Conservation (phyloP, 352 stramenopile species). For the Peronospora belbahrii region DNA sequence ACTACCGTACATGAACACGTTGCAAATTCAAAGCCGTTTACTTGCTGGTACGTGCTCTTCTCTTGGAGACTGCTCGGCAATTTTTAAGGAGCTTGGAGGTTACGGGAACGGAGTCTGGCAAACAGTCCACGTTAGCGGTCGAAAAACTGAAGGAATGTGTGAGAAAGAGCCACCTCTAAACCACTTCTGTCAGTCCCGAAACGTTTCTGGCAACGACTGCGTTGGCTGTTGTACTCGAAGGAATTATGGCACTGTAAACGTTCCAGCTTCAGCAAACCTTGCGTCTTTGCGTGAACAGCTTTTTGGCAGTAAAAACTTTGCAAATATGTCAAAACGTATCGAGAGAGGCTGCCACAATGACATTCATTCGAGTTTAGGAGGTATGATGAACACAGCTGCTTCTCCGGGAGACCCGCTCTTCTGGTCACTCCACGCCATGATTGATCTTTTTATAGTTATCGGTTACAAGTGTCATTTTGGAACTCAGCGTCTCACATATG, state of each 20-base stretch:
- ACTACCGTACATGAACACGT: conserved; percentile 74
- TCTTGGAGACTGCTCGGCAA: conserved; percentile 41
- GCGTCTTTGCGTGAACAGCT: conserved; percentile 42
- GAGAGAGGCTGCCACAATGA: conserved; percentile 54
- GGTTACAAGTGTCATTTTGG: conserved; percentile 67
- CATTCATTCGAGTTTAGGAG: conserved; percentile 41
- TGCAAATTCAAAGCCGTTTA: conserved; percentile 39
- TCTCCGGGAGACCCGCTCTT: conserved; percentile 61
- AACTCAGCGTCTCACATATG: conserved; percentile 29
- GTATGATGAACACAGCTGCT: conserved; percentile 40
- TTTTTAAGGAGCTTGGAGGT: conserved; percentile 36
- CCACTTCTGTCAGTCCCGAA: conserved; percentile 46
- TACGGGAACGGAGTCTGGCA: conserved; percentile 10
- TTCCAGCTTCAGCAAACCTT: conserved; percentile 34
- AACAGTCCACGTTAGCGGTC: conserved; percentile 40
- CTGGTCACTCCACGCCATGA: conserved; percentile 59
- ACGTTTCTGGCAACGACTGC: conserved; percentile 16
- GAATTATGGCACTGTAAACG: conserved; percentile 20
- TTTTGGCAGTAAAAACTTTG: conserved; percentile 43
- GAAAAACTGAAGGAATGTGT: conserved; percentile 31
- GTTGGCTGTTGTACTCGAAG: conserved; percentile 41
- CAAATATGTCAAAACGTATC: conserved; percentile 35
- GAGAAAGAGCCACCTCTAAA: conserved; percentile 29
- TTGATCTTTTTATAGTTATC: conserved; percentile 59
- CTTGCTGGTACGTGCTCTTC: conserved; percentile 31